Conservation (phyloP, 2,329 filamentous ascomycete genomes). For the Hymenoscyphus repandus region DNA sequence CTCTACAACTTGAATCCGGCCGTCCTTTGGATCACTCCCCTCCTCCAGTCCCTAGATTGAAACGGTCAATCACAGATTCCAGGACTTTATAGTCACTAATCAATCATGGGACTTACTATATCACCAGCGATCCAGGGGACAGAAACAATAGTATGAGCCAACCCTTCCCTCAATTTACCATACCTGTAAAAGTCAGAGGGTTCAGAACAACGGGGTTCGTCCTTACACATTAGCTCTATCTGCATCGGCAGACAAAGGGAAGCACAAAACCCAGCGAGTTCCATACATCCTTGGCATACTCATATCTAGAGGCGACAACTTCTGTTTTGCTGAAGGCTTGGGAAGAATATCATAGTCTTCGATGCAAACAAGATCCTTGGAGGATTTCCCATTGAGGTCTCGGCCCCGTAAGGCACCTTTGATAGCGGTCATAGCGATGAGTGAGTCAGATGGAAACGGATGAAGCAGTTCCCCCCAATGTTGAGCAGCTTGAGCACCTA, state of each 20-base stretch:
- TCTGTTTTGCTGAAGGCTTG: constrained; percentile 5
- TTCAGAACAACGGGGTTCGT: neutral
- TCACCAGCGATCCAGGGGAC: constrained; percentile 17
- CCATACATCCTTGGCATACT: constrained; percentile 18
- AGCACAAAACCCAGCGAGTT: constrained; percentile 14
- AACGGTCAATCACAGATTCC: neutral
- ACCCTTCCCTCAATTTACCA: constrained; percentile 8
- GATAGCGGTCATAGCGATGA: neutral
- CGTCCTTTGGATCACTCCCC: constrained; percentile 7
- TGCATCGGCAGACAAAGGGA: constrained; percentile 5
- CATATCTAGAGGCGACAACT: constrained; percentile 15
- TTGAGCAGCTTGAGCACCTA: too few relatives aligned
- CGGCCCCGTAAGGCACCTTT: neutral
- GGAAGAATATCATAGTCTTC: constrained; percentile 9
- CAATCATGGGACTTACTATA: constrained; percentile 8
- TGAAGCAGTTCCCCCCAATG: too few relatives aligned
- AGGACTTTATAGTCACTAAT: neutral
- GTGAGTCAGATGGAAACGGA: too few relatives aligned
- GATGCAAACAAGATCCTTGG: constrained; percentile 6
- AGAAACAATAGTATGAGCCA: constrained; percentile 14
- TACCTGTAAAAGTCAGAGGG: constrained; percentile 7
- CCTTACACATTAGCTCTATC: constrained; percentile 12
- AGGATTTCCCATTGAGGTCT: neutral
- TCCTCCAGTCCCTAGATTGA: constrained; percentile 9
- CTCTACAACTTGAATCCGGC: constrained; percentile 11